Evolutionary conservation across 345 rosid genomes (phyloP).

Genomic region (Geranium rotundifolium): DNA sequence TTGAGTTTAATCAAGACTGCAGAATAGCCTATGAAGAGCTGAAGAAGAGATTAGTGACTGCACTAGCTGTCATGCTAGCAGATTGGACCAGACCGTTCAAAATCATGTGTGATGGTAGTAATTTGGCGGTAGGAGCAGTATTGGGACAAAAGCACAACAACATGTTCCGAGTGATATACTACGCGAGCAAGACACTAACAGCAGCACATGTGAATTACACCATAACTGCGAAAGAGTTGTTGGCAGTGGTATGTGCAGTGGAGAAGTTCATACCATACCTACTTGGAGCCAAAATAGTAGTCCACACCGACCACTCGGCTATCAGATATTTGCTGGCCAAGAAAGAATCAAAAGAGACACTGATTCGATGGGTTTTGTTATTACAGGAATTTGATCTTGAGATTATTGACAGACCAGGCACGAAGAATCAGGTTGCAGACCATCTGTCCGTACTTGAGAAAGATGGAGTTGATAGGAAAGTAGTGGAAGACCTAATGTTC

Average conservation of each 20-base stretch:
- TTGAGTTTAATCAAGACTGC: too few relatives aligned
- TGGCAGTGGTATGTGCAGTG: background rate
- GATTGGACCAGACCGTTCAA: background rate
- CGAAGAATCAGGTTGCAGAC: conserved; percentile 1
- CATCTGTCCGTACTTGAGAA: background rate
- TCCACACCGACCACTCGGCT: background rate
- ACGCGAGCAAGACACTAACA: background rate
- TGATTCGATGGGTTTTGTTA: conserved; percentile 1
- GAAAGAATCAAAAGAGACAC: background rate
- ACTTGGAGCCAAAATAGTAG: background rate
- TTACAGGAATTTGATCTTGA: conserved; percentile 1
- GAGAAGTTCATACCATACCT: background rate
- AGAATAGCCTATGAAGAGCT: background rate
- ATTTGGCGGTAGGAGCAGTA: background rate
- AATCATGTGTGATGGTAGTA: background rate
- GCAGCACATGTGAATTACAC: background rate
- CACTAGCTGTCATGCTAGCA: background rate
- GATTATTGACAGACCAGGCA: background rate
- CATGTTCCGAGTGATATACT: background rate
- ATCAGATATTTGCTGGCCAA: background rate
- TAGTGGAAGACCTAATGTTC: too few relatives aligned
- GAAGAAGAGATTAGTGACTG: background rate
- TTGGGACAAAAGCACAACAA: background rate
- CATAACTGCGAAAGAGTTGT: background rate
- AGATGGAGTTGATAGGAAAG: too few relatives aligned